A percentile compares a stretch with the other conserved stretches of the same genome.
These are phyloP conservation scores for Monosporozyma unispora DNA, from an alignment of 805 yeast species.

Conservation along the genomic window DNA sequence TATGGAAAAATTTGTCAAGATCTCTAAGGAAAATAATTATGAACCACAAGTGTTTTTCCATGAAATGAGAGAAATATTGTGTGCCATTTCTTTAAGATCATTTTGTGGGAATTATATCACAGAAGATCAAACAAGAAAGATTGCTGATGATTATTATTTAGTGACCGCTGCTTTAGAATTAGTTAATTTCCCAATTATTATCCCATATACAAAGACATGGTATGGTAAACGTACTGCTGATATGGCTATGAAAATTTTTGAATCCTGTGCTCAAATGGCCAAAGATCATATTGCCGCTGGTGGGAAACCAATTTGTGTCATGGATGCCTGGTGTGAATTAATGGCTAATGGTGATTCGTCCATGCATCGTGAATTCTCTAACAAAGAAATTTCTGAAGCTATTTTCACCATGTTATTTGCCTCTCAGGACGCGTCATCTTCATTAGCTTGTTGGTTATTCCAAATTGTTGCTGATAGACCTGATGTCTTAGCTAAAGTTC, in stretches of 20 bases:
- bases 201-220: conserved; percentile 97
- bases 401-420: conserved; percentile 95
- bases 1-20: conserved; percentile 52
- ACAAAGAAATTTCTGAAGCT: conserved; percentile 91
- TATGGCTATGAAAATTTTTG: conserved; percentile 87
- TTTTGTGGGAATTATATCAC: conserved; percentile 95
- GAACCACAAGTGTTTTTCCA: conserved; percentile 72
- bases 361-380: conserved; percentile 71
- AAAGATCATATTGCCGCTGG: conserved; percentile 70
- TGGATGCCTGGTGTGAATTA: conserved; percentile 89
- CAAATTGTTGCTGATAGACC: conserved; percentile 95
- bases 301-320: conserved; percentile 74
- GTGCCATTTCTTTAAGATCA: conserved; percentile 86
- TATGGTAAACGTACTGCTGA: conserved; percentile 91
- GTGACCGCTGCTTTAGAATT: conserved; percentile 95
- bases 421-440: conserved; percentile 95
- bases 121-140: conserved; percentile 76
- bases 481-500: conserved; percentile 73
- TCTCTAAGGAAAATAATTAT: conserved; percentile 44
- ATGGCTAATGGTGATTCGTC: conserved; percentile 61
- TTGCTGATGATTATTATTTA: conserved; percentile 86
- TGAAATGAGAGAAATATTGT: conserved; percentile 90
- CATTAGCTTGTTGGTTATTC: conserved; percentile 96
- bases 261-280: conserved; percentile 78
- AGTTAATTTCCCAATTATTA: conserved; percentile 93